Evolutionary conservation across 768 basidiomycete genomes (phyloP), one percentile per base, ranked within the genome.

Genomic region (Trametes villosa): DNA sequence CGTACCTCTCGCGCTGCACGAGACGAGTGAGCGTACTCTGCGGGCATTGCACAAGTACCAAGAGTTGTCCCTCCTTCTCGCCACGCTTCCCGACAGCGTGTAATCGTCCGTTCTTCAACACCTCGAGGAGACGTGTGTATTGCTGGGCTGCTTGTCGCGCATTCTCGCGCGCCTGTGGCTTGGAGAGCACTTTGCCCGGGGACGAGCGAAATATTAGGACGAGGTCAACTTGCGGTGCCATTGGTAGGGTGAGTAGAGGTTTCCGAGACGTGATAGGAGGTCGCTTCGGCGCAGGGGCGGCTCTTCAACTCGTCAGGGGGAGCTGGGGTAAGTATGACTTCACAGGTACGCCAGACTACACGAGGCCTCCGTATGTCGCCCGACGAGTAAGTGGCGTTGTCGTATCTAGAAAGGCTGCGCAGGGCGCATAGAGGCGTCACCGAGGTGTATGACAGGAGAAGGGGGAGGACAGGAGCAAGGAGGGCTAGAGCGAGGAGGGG

Each of bases 41-140:
- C 0, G 89, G 85, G 63, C 91, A 93, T 9, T 79, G 78, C 12
- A 97, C 84, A 59, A 97, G 86, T 7, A 96, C 76, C 6, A 95
- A 76, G 8, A 95, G 72, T 65, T 94, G 86, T 1, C 89, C 90
- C 50, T 89, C 76, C 11, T 81, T 81, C 68, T 89, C 88, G n/a
- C 93, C 93, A 24, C 87, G 79, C 60, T 91, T 79, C 11, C 90
- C 91, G 1, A 90, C 88, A 0, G 86, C 89, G 49, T 82, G 81
- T 47, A 95, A 74, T 3, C 88, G 88, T 2, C 85, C 85, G 17
- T 79, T 75, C 17, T 77, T 82, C 20, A 96, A 81, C 0, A 81
- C 80, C 20, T 83, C 76, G 20, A 91, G 76, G 40, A 96, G 80
- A 8, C 79, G 77, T 15, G 77, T 75, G 70, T 94, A 94, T 63